Evolutionary conservation across 371 early-diverging fungal species (phyloP).

Genomic region (Circinella umbellata): DNA sequence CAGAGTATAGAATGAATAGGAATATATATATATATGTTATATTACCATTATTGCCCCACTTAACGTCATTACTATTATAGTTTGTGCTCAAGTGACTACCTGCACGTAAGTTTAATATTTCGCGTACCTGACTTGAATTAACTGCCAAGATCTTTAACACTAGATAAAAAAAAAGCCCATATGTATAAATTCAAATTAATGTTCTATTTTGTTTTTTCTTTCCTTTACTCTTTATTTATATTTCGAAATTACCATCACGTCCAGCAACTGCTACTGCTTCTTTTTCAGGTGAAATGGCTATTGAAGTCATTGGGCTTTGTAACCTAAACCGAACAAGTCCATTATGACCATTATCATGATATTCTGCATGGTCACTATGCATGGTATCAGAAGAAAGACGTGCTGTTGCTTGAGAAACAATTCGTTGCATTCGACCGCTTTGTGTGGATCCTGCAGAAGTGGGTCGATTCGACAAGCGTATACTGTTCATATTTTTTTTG

Average conservation of each 20-base stretch:
- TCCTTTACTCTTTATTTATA: background rate
- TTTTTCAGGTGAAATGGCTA: slow-evolving; percentile 68
- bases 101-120: slow-evolving; percentile 73
- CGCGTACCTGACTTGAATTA: slow-evolving; percentile 57
- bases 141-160: slow-evolving; percentile 76
- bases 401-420: slow-evolving; percentile 26
- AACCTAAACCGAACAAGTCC: slow-evolving; percentile 27
- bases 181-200: background rate
- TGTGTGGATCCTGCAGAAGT: slow-evolving; percentile 3
- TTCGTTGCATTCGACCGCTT: slow-evolving; percentile 28
- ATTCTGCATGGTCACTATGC: background rate
- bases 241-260: slow-evolving; percentile 63
- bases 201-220: too few species aligned
- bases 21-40: too few species aligned
- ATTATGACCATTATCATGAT: slow-evolving; percentile 3
- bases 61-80: slow-evolving; percentile 80
- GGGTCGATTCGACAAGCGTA: slow-evolving; percentile 15
- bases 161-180: slow-evolving; percentile 15
- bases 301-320: slow-evolving; percentile 66
- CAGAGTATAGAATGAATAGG: too few species aligned
- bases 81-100: slow-evolving; percentile 65
- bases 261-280: slow-evolving; percentile 76
- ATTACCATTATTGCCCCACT: slow-evolving; percentile 77
- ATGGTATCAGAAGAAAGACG: slow-evolving; percentile 22
- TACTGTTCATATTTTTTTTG: background rate